Percentiles rank a stretch among this genome's conserved stretches.
These are phyloP conservation scores for Cutaneotrichosporon curvatum DNA, from an alignment of 1,284 basidiomycete species.

Conservation along the genomic window DNA sequence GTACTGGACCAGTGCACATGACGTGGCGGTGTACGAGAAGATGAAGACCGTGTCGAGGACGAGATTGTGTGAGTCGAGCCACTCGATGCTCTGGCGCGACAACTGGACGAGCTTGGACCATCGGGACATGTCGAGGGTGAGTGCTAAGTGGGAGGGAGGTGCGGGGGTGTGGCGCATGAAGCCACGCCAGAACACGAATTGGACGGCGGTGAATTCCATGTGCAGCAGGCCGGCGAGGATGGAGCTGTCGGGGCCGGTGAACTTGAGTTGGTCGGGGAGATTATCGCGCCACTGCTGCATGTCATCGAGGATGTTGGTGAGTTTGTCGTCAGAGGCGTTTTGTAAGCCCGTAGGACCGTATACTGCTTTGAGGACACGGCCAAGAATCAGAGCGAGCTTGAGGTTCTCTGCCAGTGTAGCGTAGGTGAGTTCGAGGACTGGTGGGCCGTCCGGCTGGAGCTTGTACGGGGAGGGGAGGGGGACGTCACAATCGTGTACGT, in stretches of 20 bases:
- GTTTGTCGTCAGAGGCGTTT: slow-evolving; percentile 68
- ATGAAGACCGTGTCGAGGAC: slow-evolving; percentile 80
- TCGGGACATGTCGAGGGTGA: slow-evolving; percentile 67
- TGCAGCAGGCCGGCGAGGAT: slow-evolving; percentile 61
- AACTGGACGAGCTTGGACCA: slow-evolving; percentile 68
- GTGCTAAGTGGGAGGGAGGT: slow-evolving; percentile 75
- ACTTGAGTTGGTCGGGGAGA: slow-evolving; percentile 67
- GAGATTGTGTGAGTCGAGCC: slow-evolving; percentile 73
- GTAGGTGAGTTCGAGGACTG: slow-evolving; percentile 22
- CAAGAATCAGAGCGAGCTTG: slow-evolving; percentile 76
- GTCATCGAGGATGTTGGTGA: slow-evolving; percentile 62
- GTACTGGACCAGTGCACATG: slow-evolving; percentile 69
- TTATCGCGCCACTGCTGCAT: slow-evolving; percentile 62
- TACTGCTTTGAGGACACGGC: slow-evolving; percentile 80
- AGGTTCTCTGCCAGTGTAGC: slow-evolving; percentile 59
- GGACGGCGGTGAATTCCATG: slow-evolving; percentile 74
- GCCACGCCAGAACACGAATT: slow-evolving; percentile 69
- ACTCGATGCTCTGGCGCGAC: slow-evolving; percentile 75
- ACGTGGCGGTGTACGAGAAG: slow-evolving; percentile 80
- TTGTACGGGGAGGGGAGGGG: slow-evolving; percentile 67
- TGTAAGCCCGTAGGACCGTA: slow-evolving; percentile 74
- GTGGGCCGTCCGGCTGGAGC: slow-evolving; percentile 34
- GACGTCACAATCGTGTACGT: slow-evolving; percentile 86
- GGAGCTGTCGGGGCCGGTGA: slow-evolving; percentile 58
- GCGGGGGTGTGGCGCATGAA: slow-evolving; percentile 91